These are phyloP conservation scores for Suillus variegatus DNA, from an alignment of 768 basidiomycete genomes.

Conservation along the genomic window DNA sequence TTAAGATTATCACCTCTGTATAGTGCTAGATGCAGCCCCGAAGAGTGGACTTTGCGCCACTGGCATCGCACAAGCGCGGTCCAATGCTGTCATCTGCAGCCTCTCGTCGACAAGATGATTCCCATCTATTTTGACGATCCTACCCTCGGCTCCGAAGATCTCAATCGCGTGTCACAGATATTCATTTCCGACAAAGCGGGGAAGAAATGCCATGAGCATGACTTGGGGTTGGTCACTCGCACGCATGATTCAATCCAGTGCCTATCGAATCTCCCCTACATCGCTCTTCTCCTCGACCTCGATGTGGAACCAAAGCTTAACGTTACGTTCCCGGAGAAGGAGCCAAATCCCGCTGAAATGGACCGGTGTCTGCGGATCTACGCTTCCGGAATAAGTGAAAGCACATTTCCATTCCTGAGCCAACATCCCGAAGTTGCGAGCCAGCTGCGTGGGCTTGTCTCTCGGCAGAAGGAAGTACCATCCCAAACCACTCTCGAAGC, in stretches of 20 bases:
- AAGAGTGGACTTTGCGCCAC: slow-evolving; percentile 14
- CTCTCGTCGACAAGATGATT: slow-evolving; percentile 14
- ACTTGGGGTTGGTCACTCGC: background rate
- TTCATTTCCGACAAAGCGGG: slow-evolving; percentile 21
- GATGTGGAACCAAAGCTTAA: background rate
- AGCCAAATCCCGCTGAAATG: background rate
- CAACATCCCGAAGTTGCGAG: no score
- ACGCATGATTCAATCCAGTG: background rate
- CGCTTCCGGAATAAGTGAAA: background rate
- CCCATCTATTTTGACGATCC: slow-evolving; percentile 15
- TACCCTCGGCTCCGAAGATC: background rate
- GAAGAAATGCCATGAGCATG: background rate
- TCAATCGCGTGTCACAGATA: slow-evolving; percentile 10
- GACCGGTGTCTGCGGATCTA: background rate
- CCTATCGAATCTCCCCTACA: background rate
- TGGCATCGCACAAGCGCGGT: slow-evolving; percentile 18
- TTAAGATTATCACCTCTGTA: background rate
- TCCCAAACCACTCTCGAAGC: no score
- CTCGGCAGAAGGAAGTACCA: no score
- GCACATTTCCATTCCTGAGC: no score
- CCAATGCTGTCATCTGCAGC: slow-evolving; percentile 19
- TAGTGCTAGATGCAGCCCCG: background rate
- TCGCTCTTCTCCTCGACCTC: slow-evolving; percentile 1
- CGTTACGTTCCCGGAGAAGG: background rate
- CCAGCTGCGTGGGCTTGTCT: no score